These are phyloP conservation scores for Cryptococcus deneoformans DNA, from an alignment of 1,284 basidiomycete species.

Conservation along the genomic window DNA sequence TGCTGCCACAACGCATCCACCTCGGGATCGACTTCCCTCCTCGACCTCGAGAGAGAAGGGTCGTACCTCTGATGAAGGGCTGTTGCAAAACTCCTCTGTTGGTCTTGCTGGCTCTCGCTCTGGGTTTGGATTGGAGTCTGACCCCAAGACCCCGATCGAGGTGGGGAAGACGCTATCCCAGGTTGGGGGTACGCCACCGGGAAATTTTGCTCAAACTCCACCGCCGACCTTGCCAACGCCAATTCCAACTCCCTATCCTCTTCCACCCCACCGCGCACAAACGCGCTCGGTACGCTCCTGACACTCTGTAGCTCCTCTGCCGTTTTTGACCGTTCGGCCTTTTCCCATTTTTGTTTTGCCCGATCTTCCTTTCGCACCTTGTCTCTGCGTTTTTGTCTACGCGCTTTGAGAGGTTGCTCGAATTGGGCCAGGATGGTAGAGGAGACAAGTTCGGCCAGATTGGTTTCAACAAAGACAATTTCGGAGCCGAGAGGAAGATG, in stretches of 20 bases:
- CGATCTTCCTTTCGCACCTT: conserved; percentile 77
- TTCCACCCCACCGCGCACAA: conserved; percentile 8
- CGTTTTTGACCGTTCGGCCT: conserved; percentile 60
- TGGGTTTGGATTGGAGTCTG: neutral
- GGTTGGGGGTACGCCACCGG: conserved; percentile 7
- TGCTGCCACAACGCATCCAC: conserved; percentile 78
- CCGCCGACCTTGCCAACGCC: conserved; percentile 33
- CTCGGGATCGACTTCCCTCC: conserved; percentile 55
- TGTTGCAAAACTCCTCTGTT: conserved; percentile 23
- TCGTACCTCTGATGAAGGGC: conserved; percentile 28
- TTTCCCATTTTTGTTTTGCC: conserved; percentile 73
- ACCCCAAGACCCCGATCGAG: neutral
- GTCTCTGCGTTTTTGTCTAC: conserved; percentile 71
- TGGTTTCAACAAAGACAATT: conserved; percentile 90
- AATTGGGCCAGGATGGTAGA: conserved; percentile 69
- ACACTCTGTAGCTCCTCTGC: conserved; percentile 25
- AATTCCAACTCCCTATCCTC: conserved; percentile 37
- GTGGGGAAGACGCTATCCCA: conserved; percentile 8
- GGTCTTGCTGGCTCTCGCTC: neutral
- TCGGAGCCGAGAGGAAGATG: conserved; percentile 91
- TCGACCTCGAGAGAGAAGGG: conserved; percentile 2
- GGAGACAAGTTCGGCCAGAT: conserved; percentile 73
- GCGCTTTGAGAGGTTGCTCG: conserved; percentile 70
- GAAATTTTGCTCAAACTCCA: conserved; percentile 17
- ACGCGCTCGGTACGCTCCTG: conserved; percentile 11